Evolutionary conservation across 306 rosid species (phyloP), one percentile per base, ranked within the genome.

Genomic region (Malus fusca): DNA sequence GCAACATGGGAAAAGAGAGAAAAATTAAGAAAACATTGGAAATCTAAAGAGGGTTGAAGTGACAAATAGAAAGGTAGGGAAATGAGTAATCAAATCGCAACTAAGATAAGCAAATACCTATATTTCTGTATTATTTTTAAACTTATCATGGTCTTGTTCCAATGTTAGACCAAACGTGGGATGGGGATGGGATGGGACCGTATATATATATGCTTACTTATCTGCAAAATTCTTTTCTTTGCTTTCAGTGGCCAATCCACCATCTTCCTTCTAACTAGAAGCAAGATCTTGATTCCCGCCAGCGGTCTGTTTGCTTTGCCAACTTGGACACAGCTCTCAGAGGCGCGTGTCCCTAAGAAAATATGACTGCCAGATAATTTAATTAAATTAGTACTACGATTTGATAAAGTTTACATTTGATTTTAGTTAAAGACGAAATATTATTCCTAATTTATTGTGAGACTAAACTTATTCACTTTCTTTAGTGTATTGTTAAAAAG

Each of bases 271-370:
- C 42, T 7, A 37, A 37, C 42, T 37, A 7, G 42, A 37, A 37
- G 42, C 42, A 37, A 37, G 9, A 61, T 26, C 66, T 26, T 26
- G 37, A 14, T 14, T 61, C 17, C 17, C 66, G 37, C 7, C 53
- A 4, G 3, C 25, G 2, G 19, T 17, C 35, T 1, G 35, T 26
- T 56, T 68, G 66, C 66, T 14, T 56, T 68, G 66, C 66, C 76
- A 58, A 58, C 48, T 30, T 58, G 67, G 53, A 37, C 37, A 72
- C 67, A 72, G 40, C 76, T 72, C 25, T 58, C 67, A 2, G 56
- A 55, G 52, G 66, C 52, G 60, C 75, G 65, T 71, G 75, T 11
- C 11, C 19, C 37, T 2, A 28, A 37, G 4, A 2, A 22, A 52
- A 7, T 13, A 35, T 26, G 55, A 58, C 53, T 56, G 66, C 22